phyloP scores from a whole-genome alignment of 2,329 filamentous ascomycete genomes.

The Alternaria dauci region DNA sequence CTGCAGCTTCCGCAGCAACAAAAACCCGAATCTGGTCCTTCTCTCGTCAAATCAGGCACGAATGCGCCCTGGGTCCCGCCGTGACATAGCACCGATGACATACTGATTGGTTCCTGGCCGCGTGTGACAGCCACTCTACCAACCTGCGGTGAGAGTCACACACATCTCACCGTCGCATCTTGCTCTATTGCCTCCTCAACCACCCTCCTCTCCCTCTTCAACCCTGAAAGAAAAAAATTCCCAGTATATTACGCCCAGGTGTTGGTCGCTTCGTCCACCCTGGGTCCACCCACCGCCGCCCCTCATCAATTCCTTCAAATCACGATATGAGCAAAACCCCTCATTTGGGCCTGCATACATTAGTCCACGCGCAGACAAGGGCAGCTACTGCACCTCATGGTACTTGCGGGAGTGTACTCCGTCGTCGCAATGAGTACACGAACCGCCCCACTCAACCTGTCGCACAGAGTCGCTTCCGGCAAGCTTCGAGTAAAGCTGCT shows the following conservation, averaged over 20 bases:
- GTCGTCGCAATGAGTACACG: constrained; percentile 27
- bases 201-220: constrained; percentile 1
- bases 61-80: constrained; percentile 22
- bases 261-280: neutral
- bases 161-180: constrained; percentile 23
- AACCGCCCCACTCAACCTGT: constrained; percentile 14
- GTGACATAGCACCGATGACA: constrained; percentile 21
- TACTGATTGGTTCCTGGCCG: constrained; percentile 29
- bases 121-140: constrained; percentile 31
- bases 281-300: constrained; percentile 2
- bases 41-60: constrained; percentile 31
- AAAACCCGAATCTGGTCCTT: constrained; percentile 24
- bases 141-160: constrained; percentile 40
- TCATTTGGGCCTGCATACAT: constrained; percentile 40
- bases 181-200: neutral
- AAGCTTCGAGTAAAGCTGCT: constrained; percentile 23
- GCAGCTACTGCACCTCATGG: constrained; percentile 34
- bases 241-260: neutral
- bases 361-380: constrained; percentile 31
- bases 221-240: neutral
- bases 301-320: constrained; percentile 15
- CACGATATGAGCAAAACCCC: constrained; percentile 14
- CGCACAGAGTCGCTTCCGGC: constrained; percentile 28
- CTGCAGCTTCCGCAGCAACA: constrained; percentile 32
- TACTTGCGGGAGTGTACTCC: constrained; percentile 29